Evolutionary conservation across 345 rosid species (phyloP).

Genomic region (Angophora floribunda): DNA sequence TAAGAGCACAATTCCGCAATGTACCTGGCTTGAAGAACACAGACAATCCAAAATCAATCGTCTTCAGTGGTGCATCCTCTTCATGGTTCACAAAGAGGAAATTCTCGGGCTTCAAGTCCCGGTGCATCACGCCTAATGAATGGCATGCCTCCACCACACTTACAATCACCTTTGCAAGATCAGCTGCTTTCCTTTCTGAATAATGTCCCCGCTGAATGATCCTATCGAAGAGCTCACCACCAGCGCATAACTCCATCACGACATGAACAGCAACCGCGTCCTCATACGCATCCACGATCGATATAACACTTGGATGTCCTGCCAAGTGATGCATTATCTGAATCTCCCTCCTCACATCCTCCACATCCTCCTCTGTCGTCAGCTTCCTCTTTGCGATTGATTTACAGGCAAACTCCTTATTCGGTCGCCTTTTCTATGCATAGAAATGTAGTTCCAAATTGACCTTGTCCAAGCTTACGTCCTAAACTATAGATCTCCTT

Average conservation of each 20-base stretch:
- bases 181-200: conserved; percentile 76
- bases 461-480: conserved; percentile 91
- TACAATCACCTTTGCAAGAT: conserved; percentile 69
- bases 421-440: conserved; percentile 60
- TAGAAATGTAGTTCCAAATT: conserved; percentile 86
- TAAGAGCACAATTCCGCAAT: background rate
- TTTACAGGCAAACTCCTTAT: conserved; percentile 75
- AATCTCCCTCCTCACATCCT: conserved; percentile 93
- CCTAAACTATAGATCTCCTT: conserved; percentile 78
- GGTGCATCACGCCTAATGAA: conserved; percentile 93
- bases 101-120: conserved; percentile 98
- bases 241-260: conserved; percentile 90
- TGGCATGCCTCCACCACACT: conserved; percentile 91
- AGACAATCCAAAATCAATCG: conserved; percentile 93
- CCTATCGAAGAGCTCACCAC: conserved; percentile 93
- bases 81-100: conserved; percentile 61
- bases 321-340: conserved; percentile 95
- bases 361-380: conserved; percentile 60
- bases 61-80: conserved; percentile 72
- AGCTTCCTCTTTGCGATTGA: conserved; percentile 80
- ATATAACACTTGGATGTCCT: conserved; percentile 83
- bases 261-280: conserved; percentile 87
- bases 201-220: conserved; percentile 90
- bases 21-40: conserved; percentile 89
- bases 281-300: conserved; percentile 76